A percentile compares a stretch with the other conserved stretches of the same genome.
These are phyloP conservation scores for Lachancea quebecensis DNA, from an alignment of 805 yeast species.

Conservation along the genomic window DNA sequence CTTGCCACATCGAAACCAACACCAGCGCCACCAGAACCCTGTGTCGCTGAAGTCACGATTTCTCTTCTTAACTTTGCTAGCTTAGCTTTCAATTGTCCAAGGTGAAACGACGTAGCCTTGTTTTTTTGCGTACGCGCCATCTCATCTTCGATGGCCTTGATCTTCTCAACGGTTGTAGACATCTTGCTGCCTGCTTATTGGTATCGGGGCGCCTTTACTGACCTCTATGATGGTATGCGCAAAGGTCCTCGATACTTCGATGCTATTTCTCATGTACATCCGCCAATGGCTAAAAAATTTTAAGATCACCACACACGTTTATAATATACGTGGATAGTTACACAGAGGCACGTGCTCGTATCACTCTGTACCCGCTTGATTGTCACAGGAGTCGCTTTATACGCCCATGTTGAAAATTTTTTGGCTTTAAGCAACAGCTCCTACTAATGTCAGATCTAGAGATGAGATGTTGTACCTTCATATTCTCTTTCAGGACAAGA, in stretches of 20 bases:
- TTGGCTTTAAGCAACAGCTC: too few species aligned
- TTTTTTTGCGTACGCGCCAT: constrained; percentile 98
- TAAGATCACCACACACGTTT: not conserved
- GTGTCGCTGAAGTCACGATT: constrained; percentile 60
- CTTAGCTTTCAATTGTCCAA: constrained; percentile 96
- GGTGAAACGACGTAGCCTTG: constrained; percentile 94
- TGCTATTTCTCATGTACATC: not conserved
- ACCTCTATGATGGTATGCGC: too few species aligned
- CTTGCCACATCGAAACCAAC: constrained; percentile 97
- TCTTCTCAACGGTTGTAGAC: constrained; percentile 67
- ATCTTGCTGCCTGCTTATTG: constrained; percentile 23
- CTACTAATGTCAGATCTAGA: too few species aligned
- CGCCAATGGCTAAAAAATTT: not conserved
- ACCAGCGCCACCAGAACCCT: constrained; percentile 88
- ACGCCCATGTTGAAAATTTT: too few species aligned
- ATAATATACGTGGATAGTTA: not conserved
- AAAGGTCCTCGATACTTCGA: too few species aligned
- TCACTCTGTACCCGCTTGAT: too few species aligned
- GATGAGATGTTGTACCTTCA: too few species aligned
- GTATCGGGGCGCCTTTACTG: not conserved
- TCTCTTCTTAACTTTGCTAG: constrained; percentile 93
- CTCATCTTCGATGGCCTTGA: constrained; percentile 89
- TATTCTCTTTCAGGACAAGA: too few species aligned
- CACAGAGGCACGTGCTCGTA: too few species aligned
- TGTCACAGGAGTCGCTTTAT: not conserved